Conservation (phyloP, 805 yeast species). For the Barnettozyma pratensis region DNA sequence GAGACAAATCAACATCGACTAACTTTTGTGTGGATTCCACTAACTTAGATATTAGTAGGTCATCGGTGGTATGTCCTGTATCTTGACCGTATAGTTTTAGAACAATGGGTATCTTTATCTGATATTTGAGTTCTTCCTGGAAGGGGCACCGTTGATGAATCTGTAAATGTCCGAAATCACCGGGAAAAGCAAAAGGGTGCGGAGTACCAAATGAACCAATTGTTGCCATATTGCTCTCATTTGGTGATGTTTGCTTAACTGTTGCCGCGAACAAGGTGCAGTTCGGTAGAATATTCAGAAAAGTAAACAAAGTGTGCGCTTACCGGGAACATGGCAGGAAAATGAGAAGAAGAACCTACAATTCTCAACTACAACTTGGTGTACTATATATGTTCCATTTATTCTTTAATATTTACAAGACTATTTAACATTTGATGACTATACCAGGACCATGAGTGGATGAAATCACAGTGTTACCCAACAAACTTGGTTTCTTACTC, state of each 20-base stretch:
- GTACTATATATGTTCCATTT: no score
- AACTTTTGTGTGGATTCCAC: slow-evolving; percentile 1
- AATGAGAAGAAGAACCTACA: no score
- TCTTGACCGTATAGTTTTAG: background rate
- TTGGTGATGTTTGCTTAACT: no score
- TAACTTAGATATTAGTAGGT: background rate
- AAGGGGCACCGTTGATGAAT: background rate
- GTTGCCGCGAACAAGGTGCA: no score
- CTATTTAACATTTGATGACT: slow-evolving; percentile 41
- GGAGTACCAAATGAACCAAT: no score
- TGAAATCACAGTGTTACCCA: slow-evolving; percentile 65
- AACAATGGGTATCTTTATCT: background rate
- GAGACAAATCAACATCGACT: background rate
- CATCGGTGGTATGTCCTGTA: background rate
- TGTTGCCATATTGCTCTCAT: background rate
- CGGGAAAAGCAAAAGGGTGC: background rate
- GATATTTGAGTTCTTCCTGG: background rate
- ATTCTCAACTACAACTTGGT: no score
- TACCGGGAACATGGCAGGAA: background rate
- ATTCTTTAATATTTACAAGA: background rate
- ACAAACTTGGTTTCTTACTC: slow-evolving; percentile 58
- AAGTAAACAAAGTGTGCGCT: background rate
- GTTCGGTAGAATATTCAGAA: background rate
- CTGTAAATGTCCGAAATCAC: background rate
- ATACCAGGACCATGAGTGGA: slow-evolving; percentile 80